Percentiles rank a stretch among this genome's conserved stretches.
phyloP scores from a whole-genome alignment of 768 basidiomycete genomes.

The Leccinellum albellum region DNA sequence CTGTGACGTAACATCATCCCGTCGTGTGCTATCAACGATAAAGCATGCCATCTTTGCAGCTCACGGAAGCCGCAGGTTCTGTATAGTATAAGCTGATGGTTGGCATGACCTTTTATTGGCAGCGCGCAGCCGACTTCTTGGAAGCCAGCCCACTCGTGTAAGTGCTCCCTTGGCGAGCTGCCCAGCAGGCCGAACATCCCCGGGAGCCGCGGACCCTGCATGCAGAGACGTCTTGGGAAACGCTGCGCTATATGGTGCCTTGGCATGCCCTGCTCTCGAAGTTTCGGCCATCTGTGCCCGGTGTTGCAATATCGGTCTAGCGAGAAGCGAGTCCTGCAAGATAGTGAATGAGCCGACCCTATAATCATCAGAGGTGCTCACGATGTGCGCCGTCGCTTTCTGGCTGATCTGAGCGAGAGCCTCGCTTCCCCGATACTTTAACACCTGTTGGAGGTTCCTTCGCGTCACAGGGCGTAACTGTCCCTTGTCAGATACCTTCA shows the following conservation, averaged over 20 bases:
- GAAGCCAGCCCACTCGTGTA: conserved; percentile 29
- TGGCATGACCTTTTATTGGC: conserved; percentile 3
- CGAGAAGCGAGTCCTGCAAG: conserved; percentile 61
- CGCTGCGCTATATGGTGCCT: conserved; percentile 15
- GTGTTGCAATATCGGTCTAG: conserved; percentile 53
- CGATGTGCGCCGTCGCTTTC: conserved; percentile 64
- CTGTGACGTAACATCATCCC: conserved; percentile 9
- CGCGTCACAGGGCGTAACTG: conserved; percentile 62
- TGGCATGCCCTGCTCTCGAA: conserved; percentile 30
- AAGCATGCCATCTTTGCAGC: conserved; percentile 1
- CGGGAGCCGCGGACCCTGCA: conserved; percentile 57
- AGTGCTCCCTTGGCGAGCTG: conserved; percentile 54
- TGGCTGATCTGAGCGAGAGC: conserved; percentile 46
- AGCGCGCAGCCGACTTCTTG: conserved; percentile 18
- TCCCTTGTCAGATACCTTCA: conserved; percentile 36
- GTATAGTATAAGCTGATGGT: conserved; percentile 17
- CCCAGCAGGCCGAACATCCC: conserved; percentile 54
- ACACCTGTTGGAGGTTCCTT: conserved; percentile 71
- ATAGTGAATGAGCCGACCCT: conserved; percentile 4
- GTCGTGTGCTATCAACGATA: background rate
- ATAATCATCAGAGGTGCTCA: conserved; percentile 35
- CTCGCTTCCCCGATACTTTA: conserved; percentile 52
- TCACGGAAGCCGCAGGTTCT: conserved; percentile 21
- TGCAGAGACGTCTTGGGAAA: conserved; percentile 26
- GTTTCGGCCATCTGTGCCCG: conserved; percentile 37